Base-by-base conservation (phyloP, 2,329 filamentous ascomycete species). In the Pseudogymnoascus pannorum region DNA sequence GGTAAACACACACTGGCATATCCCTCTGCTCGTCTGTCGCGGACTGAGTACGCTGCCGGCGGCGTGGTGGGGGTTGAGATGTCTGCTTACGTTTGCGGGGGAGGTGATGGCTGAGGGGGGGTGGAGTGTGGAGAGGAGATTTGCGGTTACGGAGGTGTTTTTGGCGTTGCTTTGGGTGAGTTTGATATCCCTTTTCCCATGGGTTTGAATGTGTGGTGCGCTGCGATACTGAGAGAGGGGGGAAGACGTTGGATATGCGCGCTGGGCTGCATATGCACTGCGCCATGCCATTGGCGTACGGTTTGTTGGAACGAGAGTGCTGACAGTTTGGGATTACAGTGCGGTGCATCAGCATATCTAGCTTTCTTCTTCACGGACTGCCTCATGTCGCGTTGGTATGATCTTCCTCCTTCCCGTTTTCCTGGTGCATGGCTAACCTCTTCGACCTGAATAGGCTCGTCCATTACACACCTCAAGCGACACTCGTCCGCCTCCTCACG, bases 331-430 rank as follows among this genome's bases (percentile, higher is more conserved):
- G n/a, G 33, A 38, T 58, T 31, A 20, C 69, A 91, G 88, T 91
- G 88, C 76, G 85, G 83, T 70, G 86, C 88, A 62, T 89, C 87
- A 18, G 89, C 87, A 60, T 91, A 91, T 73, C 81, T 92, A 63
- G 88, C 87, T 58, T 92, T 91, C 74, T 89, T 91, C 77, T 92
- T 92, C 72, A 89, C 88, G 62, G 89, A 92, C 75, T 91, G 88
- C 74, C 82, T 92, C 69, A 92, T 92, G 88, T 91, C 88, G 64
- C 80, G 89, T 75, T 92, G 89, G 87, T 89, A 71, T 48, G 79
- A 75, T 44, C 16, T 31, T 38, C 18, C 16, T 11, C 16, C 33
- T 31, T n/a, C 18, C 14, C n/a, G n/a, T n/a, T n/a, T n/a, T n/a
- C n/a, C n/a, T n/a, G n/a, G n/a, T n/a, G n/a, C n/a, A n/a, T n/a